A percentile compares a stretch with the other conserved stretches of the same genome.
These are phyloP conservation scores for Penicillium sp. DNA, from an alignment of 2,329 filamentous ascomycete species.

Conservation along the genomic window DNA sequence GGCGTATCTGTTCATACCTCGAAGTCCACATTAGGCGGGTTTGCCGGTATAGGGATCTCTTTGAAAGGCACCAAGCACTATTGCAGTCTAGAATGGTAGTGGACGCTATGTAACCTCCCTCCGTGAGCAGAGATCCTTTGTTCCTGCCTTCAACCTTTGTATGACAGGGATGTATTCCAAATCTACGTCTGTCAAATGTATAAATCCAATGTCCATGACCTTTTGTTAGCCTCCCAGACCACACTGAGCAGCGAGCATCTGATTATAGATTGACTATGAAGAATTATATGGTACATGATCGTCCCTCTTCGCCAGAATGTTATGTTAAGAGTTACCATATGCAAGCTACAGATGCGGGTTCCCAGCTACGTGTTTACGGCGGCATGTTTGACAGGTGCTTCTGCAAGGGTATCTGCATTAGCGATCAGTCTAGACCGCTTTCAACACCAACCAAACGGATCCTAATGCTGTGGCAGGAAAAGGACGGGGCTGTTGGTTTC, in stretches of 20 bases:
- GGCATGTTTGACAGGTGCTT: slow-evolving; percentile 22
- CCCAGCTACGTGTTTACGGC: slow-evolving; percentile 3
- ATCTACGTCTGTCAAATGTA: background rate
- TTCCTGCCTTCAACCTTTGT: background rate
- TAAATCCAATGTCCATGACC: background rate
- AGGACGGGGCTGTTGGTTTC: background rate
- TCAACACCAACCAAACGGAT: background rate
- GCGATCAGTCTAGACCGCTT: slow-evolving; percentile 21
- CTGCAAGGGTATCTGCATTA: slow-evolving; percentile 23
- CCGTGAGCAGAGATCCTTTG: background rate
- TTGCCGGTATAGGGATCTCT: background rate
- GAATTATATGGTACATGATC: background rate
- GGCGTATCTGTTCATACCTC: background rate
- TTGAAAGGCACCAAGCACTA: background rate
- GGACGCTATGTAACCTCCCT: too few relatives aligned
- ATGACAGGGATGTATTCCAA: slow-evolving; percentile 19
- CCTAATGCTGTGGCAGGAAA: background rate
- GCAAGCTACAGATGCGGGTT: slow-evolving; percentile 24
- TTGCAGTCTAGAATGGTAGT: background rate
- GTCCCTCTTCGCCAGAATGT: background rate
- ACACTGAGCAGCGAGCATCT: background rate
- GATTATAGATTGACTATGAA: background rate
- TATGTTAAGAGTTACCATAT: slow-evolving; percentile 15
- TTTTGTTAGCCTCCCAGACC: background rate
- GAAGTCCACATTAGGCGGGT: background rate